Conservation (phyloP, 345 rosid species). For the Eucalyptus victrix region DNA sequence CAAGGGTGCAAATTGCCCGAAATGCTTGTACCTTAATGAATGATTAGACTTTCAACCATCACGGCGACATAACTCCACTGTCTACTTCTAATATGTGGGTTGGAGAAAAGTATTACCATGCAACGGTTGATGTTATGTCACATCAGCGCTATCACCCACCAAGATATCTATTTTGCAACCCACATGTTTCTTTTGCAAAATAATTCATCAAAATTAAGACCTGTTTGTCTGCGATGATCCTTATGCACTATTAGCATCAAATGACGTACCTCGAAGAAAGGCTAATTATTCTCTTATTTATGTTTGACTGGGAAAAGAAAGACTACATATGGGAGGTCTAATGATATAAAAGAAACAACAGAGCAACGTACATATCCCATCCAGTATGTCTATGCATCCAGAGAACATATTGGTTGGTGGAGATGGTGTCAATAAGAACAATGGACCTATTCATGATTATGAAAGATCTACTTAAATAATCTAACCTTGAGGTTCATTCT, state of each 20-base stretch:
- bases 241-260: too few relatives aligned
- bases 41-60: not conserved
- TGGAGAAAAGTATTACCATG: not conserved
- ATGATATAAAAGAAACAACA: not conserved
- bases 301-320: not conserved
- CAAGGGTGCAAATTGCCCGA: constrained; percentile 79
- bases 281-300: not conserved
- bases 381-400: not conserved
- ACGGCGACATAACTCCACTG: not conserved
- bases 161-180: not conserved
- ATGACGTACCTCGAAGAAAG: not conserved
- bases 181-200: not conserved
- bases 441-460: not conserved
- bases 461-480: not conserved
- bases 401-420: not conserved
- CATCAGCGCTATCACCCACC: not conserved
- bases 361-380: not conserved
- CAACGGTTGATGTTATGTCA: not conserved
- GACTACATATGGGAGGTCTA: not conserved
- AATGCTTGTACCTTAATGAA: constrained; percentile 48
- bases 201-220: not conserved
- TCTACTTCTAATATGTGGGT: not conserved
- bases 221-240: not conserved
- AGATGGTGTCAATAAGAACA: not conserved
- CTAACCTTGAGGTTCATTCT: not conserved